These are phyloP conservation scores for Taphrina communis DNA, from an alignment of 1,139 yeast genomes.

Conservation along the genomic window DNA sequence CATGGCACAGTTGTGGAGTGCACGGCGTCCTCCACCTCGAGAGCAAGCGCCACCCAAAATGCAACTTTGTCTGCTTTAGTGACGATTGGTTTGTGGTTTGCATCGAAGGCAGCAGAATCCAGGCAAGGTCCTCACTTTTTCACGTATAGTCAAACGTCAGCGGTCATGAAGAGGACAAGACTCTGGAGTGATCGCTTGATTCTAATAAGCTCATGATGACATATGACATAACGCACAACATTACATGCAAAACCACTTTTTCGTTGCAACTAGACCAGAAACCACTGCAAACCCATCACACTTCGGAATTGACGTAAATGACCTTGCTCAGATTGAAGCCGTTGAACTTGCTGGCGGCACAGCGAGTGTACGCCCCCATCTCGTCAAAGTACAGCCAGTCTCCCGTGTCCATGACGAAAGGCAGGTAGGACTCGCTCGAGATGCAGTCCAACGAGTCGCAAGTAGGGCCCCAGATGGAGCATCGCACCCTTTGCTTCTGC, in stretches of 20 bases:
- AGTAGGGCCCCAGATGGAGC: constrained; percentile 94
- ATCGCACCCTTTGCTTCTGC: constrained; percentile 44
- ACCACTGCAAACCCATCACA: not conserved
- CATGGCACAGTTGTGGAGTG: too few species aligned
- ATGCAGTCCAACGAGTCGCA: constrained; percentile 96
- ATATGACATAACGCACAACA: not conserved
- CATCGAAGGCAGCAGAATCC: too few species aligned
- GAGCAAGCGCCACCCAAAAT: too few species aligned
- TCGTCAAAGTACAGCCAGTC: constrained; percentile 90
- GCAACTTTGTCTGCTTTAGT: too few species aligned
- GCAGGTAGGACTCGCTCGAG: constrained; percentile 59
- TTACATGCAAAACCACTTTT: not conserved
- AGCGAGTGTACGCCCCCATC: constrained; percentile 92
- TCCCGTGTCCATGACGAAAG: constrained; percentile 72
- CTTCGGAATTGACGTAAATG: constrained; percentile 36
- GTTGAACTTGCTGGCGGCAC: constrained; percentile 68
- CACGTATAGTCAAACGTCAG: too few species aligned
- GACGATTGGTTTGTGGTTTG: too few species aligned
- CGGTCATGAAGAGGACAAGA: too few species aligned
- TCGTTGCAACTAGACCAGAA: not conserved
- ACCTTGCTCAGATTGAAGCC: constrained; percentile 41
- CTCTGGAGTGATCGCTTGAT: too few species aligned
- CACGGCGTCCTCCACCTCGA: too few species aligned
- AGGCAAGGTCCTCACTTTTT: too few species aligned
- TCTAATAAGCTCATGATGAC: too few species aligned